Evolutionary conservation across 768 basidiomycete genomes (phyloP).

Genomic region (Lanmaoa rubissima): DNA sequence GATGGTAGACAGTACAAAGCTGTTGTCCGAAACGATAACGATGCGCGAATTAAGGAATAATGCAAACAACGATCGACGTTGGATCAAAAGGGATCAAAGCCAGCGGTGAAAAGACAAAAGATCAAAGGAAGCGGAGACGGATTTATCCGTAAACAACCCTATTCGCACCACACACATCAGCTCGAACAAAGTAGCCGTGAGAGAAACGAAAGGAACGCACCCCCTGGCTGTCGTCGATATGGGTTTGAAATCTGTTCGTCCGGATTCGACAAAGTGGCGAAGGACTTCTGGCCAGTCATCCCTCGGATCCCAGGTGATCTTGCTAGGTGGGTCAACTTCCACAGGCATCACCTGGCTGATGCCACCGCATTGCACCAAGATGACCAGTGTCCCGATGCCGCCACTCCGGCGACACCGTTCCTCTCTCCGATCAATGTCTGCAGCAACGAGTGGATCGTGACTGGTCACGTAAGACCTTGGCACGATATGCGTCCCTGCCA

Average conservation of each 20-base stretch:
- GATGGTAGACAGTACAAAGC: slow-evolving; percentile 22
- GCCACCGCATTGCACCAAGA: slow-evolving; percentile 73
- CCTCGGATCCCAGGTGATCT: slow-evolving; percentile 72
- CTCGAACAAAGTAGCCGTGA: not conserved
- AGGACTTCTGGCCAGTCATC: slow-evolving; percentile 74
- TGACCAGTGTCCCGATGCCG: slow-evolving; percentile 71
- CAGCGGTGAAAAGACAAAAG: slow-evolving; percentile 9
- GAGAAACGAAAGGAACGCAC: slow-evolving; percentile 43
- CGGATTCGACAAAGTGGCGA: slow-evolving; percentile 66
- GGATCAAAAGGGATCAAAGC: not conserved
- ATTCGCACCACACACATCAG: slow-evolving; percentile 5
- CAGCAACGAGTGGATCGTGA: slow-evolving; percentile 67
- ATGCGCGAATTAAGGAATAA: slow-evolving; percentile 23
- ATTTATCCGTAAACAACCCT: slow-evolving; percentile 46
- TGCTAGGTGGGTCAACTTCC: slow-evolving; percentile 75
- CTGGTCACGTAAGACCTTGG: slow-evolving; percentile 64
- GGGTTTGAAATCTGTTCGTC: slow-evolving; percentile 78
- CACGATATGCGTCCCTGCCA: slow-evolving; percentile 68
- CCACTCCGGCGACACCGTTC: slow-evolving; percentile 73
- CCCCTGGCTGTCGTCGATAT: slow-evolving; percentile 74
- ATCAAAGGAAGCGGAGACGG: not conserved
- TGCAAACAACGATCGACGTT: slow-evolving; percentile 33
- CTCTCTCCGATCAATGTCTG: slow-evolving; percentile 77
- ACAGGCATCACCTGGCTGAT: slow-evolving; percentile 85
- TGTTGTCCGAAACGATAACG: slow-evolving; percentile 22